A percentile compares a stretch with the other conserved stretches of the same genome.
These are phyloP conservation scores for Pyrenopolyporus hunteri DNA, from an alignment of 495 filamentous ascomycete genomes.

Conservation along the genomic window DNA sequence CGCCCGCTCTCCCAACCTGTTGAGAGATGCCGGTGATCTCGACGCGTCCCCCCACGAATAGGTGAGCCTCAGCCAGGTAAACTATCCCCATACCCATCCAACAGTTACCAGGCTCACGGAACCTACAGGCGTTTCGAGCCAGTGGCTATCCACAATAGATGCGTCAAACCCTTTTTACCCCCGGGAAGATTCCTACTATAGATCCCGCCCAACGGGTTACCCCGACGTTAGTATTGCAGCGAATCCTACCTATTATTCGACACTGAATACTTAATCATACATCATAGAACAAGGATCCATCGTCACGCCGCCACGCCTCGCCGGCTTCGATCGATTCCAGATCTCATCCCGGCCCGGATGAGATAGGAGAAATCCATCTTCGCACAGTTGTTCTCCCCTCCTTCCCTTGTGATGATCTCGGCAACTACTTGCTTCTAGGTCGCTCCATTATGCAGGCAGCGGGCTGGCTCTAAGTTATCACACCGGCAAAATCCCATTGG, in stretches of 20 bases:
- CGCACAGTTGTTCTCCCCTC: neutral
- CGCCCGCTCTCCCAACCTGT: constrained; percentile 16
- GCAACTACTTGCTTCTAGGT: constrained; percentile 1
- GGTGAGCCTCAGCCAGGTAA: neutral
- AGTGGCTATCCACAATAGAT: constrained; percentile 8
- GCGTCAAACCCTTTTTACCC: neutral
- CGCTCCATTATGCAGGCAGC: constrained; percentile 6
- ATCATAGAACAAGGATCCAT: neutral
- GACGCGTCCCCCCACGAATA: too few relatives aligned
- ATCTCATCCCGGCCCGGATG: constrained; percentile 3
- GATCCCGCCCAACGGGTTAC: neutral
- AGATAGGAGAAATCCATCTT: neutral
- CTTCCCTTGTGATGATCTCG: constrained; percentile 1
- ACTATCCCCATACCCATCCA: too few relatives aligned
- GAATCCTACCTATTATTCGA: neutral
- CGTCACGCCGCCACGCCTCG: neutral
- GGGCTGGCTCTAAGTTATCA: neutral
- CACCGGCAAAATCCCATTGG: constrained; percentile 22
- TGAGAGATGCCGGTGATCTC: constrained; percentile 1
- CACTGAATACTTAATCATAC: constrained; percentile 4
- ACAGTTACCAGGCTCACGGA: neutral
- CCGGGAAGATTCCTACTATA: neutral
- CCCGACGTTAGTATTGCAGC: neutral
- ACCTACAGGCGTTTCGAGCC: neutral
- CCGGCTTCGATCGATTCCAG: constrained; percentile 10